Percentiles rank a stretch among this genome's conserved stretches.
phyloP scores from a whole-genome alignment of 495 filamentous ascomycete species.

The Aspergillus mulundensis region DNA sequence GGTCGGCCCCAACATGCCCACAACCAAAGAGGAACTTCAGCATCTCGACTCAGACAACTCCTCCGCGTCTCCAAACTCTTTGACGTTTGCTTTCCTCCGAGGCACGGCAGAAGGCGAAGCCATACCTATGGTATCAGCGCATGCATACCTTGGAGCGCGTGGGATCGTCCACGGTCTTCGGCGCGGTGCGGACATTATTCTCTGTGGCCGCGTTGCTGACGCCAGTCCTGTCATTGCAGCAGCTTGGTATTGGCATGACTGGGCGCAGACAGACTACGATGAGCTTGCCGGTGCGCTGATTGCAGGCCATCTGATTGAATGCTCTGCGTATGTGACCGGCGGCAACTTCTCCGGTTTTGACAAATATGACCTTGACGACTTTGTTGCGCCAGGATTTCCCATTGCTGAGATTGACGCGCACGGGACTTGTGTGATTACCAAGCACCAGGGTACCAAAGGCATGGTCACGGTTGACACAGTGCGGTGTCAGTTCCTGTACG shows the following conservation, averaged over 20 bases:
- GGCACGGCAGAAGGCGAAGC: constrained; percentile 3
- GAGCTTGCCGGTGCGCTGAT: constrained; percentile 42
- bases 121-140: constrained; percentile 27
- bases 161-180: constrained; percentile 42
- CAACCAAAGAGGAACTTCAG: constrained; percentile 23
- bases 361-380: constrained; percentile 21
- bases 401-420: constrained; percentile 36
- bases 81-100: constrained; percentile 25
- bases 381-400: constrained; percentile 33
- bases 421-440: constrained; percentile 29
- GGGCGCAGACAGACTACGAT: constrained; percentile 36
- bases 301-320: constrained; percentile 51
- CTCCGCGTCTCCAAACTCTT: constrained; percentile 6
- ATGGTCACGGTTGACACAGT: constrained; percentile 38
- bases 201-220: constrained; percentile 51
- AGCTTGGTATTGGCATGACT: constrained; percentile 44
- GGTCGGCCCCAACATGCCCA: constrained; percentile 27
- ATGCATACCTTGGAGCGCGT: constrained; percentile 43
- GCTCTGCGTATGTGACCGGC: constrained; percentile 48
- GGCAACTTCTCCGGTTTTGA: constrained; percentile 52
- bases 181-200: constrained; percentile 49
- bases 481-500: constrained; percentile 52
- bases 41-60: constrained; percentile 34
- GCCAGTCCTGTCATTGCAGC: constrained; percentile 47
- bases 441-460: constrained; percentile 22